Evolutionary conservation across 371 early-diverging fungal genomes (phyloP).

Genomic region (Mucor mucedo): DNA sequence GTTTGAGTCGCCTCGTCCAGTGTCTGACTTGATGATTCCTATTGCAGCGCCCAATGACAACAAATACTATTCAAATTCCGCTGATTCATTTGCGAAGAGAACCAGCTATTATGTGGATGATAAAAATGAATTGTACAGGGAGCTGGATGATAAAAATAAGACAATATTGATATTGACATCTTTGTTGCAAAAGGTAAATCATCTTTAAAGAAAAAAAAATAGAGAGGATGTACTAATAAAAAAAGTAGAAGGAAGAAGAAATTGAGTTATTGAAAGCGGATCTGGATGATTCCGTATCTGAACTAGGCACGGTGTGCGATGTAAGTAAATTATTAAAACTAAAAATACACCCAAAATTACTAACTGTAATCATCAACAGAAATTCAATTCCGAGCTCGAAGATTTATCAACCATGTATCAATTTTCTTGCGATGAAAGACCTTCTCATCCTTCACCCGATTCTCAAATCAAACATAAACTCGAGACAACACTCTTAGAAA

Average conservation of each 20-base stretch:
- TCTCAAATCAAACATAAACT: constrained; percentile 32
- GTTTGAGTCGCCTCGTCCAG: constrained; percentile 9
- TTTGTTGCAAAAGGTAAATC: constrained; percentile 17
- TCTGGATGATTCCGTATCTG: constrained; percentile 23
- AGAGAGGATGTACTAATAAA: no score
- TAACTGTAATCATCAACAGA: constrained; percentile 5
- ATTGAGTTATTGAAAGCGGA: constrained; percentile 28
- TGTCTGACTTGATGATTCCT: constrained; percentile 24
- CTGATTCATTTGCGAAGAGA: neutral
- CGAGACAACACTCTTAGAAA: constrained; percentile 36
- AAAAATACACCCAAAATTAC: neutral
- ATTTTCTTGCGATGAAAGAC: constrained; percentile 12
- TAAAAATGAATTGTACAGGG: constrained; percentile 3
- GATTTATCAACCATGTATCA: constrained; percentile 17
- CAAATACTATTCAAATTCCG: neutral
- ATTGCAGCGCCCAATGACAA: constrained; percentile 5
- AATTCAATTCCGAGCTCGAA: constrained; percentile 27
- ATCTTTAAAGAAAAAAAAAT: no score
- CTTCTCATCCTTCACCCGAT: constrained; percentile 38
- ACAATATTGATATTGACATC: constrained; percentile 16
- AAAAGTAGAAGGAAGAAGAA: constrained; percentile 22
- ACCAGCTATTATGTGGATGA: neutral
- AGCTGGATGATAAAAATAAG: constrained; percentile 21
- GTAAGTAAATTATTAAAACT: constrained; percentile 8
- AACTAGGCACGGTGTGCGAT: constrained; percentile 29